These are phyloP conservation scores for Mucor irregularis DNA, from an alignment of 371 early-diverging fungal species.

Conservation along the genomic window DNA sequence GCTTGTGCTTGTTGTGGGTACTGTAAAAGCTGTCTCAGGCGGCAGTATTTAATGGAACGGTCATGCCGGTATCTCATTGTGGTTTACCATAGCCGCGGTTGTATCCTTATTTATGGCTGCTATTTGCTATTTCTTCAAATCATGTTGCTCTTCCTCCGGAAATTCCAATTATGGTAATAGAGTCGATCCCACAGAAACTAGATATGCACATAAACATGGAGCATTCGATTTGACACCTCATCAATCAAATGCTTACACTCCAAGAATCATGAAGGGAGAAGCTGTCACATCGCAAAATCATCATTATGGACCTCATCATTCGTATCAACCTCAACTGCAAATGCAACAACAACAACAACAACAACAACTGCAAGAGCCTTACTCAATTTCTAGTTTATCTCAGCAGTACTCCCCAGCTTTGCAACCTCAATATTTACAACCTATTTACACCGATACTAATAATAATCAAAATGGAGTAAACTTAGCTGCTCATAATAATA, in stretches of 20 bases:
- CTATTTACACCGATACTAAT: slow-evolving; percentile 1
- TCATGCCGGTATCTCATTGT: slow-evolving; percentile 30
- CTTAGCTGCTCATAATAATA: too few relatives aligned
- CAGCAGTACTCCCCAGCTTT: slow-evolving; percentile 1
- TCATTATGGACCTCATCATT: too few relatives aligned
- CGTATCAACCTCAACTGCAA: not conserved
- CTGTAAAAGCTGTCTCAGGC: slow-evolving; percentile 9
- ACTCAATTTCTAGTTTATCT: not conserved
- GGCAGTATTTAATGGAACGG: slow-evolving; percentile 22
- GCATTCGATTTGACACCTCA: slow-evolving; percentile 3
- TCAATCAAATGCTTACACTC: too few relatives aligned
- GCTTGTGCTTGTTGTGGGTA: slow-evolving; percentile 20
- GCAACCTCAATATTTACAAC: not conserved
- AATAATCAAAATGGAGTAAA: too few relatives aligned
- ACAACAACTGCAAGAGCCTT: not conserved
- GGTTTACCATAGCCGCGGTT: slow-evolving; percentile 31
- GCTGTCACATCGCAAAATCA: too few relatives aligned
- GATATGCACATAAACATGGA: not conserved
- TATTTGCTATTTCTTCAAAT: slow-evolving; percentile 4
- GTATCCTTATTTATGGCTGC: slow-evolving; percentile 14
- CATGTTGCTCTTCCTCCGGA: slow-evolving; percentile 2
- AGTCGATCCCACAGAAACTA: not conserved
- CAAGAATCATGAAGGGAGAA: too few relatives aligned
- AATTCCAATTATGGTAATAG: not conserved
- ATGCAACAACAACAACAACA: not conserved